phyloP scores from a whole-genome alignment of 2,329 filamentous ascomycete genomes.

The Pezicula carpinea region DNA sequence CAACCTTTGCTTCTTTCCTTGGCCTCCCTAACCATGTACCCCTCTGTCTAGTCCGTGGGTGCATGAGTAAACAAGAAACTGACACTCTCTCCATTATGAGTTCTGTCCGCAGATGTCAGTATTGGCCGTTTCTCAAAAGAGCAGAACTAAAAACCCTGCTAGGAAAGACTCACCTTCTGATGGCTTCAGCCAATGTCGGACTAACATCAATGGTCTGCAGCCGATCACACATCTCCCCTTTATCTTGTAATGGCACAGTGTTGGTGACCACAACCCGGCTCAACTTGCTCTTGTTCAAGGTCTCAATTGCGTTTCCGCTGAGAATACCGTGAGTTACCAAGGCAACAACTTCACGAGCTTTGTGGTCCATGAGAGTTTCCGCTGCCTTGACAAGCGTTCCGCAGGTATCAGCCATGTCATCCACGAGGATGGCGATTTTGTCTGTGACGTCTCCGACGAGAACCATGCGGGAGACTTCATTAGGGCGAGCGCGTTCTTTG shows the following conservation, averaged over 20 bases:
- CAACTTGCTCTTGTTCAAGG: slow-evolving; percentile 65
- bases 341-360: slow-evolving; percentile 82
- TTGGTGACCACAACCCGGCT: slow-evolving; percentile 85
- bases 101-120: slow-evolving; percentile 25
- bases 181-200: slow-evolving; percentile 72
- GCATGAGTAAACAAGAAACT: slow-evolving; percentile 67
- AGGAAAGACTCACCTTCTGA: slow-evolving; percentile 39
- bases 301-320: slow-evolving; percentile 78
- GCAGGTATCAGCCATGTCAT: slow-evolving; percentile 97
- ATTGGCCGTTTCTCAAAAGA: too few relatives aligned
- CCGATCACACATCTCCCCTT: slow-evolving; percentile 72
- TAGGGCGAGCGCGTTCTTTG: slow-evolving; percentile 89
- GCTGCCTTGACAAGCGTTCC: slow-evolving; percentile 86
- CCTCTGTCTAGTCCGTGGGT: slow-evolving; percentile 40
- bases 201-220: slow-evolving; percentile 91
- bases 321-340: slow-evolving; percentile 95
- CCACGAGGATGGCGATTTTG: slow-evolving; percentile 91
- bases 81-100: slow-evolving; percentile 64
- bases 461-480: slow-evolving; percentile 89
- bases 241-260: slow-evolving; percentile 76
- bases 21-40: not conserved
- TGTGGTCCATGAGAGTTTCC: slow-evolving; percentile 79
- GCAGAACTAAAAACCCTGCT: too few relatives aligned
- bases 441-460: slow-evolving; percentile 91
- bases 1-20: not conserved